Evolutionary conservation across 768 basidiomycete species (phyloP), one percentile per base, ranked within the genome.

Genomic region (Leucocoprinus birnbaumii): DNA sequence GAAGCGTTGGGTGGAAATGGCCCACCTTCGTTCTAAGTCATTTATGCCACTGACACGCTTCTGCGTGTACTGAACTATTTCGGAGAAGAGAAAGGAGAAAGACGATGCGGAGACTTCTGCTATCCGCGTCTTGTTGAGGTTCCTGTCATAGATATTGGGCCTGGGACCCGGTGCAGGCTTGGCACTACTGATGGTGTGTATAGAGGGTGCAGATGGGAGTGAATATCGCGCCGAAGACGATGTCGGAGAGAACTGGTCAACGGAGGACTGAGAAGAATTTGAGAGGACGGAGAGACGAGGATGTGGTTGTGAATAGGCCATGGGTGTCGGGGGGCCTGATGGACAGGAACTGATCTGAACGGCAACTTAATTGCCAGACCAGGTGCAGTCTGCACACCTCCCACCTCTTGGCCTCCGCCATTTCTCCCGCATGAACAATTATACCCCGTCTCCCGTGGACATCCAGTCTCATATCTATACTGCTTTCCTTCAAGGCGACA

Each of bases 1-100:
- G 43, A 44, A 16, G 22, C 8, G 27, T 8, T 11, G 55, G 16
- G n/a, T n/a, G 22, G 43, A 11, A 24, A 21, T 4, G 16, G n/a
- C 67, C 82, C 51, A 94, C 95, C 91, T 86, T 62, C 89, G 82
- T 71, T 99, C 97, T 58, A 99, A 79, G 70, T 98, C 97, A 67
- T 91, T 89, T 59, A 99, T 94, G 6, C 95, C 96, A 62, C 83
- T 84, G 49, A 98, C 96, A 50, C 94, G 84, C 65, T 92, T 94
- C 73, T 98, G 97, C 1, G 93, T 96, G 71, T 98, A 98, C 68
- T 94, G 89, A 1, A 99, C 87, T 11, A 94, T 77, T 72, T 98
- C 95, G 3, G 90, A 89, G 71, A 98, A 94, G 55, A 98, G 78
- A 66, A 97, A 98, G 0, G 89, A 80, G 66, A 92, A 94, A 0